phyloP scores from a whole-genome alignment of 2,329 filamentous ascomycete species.

The Dothideomycetes sp. region DNA sequence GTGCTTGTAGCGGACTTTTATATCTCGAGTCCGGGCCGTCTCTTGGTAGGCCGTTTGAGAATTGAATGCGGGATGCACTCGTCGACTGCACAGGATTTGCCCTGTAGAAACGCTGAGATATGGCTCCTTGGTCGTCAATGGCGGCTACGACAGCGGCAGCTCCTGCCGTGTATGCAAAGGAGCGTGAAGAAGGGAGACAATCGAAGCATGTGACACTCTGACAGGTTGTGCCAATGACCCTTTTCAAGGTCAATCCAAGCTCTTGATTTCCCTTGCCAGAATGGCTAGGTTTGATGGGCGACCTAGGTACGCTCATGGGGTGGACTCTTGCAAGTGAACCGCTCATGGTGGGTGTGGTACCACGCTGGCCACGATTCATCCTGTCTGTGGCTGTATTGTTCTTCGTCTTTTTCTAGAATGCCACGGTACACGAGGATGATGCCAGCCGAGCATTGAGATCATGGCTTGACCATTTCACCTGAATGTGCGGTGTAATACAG shows the following conservation, averaged over 20 bases:
- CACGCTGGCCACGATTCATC: conserved; percentile 2
- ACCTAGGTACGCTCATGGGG: conserved; percentile 1
- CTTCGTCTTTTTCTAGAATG: conserved; percentile 1
- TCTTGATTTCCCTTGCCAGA: conserved; percentile 4
- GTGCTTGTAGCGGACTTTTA: conserved; percentile 3
- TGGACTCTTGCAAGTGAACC: conserved; percentile 1
- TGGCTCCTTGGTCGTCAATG: conserved; percentile 52
- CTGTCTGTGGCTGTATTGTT: background rate
- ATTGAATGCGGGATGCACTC: background rate
- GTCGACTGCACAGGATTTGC: conserved; percentile 33
- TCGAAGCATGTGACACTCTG: conserved; percentile 78
- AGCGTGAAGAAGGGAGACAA: conserved; percentile 54
- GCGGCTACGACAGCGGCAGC: conserved; percentile 86
- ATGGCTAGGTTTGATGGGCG: conserved; percentile 3
- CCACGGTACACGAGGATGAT: conserved; percentile 12
- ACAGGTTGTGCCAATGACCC: conserved; percentile 86
- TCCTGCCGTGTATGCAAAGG: conserved; percentile 84
- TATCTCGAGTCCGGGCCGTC: background rate
- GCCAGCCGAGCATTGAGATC: conserved; percentile 9
- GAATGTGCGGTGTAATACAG: too few relatives aligned
- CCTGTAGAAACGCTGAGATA: conserved; percentile 79
- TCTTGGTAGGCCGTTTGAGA: background rate
- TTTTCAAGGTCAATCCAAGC: conserved; percentile 18
- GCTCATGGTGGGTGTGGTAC: conserved; percentile 1
- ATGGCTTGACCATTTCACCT: too few relatives aligned